Evolutionary conservation across 306 rosid genomes (phyloP), one percentile per base, ranked within the genome.

Genomic region (Cicer bijugum): DNA sequence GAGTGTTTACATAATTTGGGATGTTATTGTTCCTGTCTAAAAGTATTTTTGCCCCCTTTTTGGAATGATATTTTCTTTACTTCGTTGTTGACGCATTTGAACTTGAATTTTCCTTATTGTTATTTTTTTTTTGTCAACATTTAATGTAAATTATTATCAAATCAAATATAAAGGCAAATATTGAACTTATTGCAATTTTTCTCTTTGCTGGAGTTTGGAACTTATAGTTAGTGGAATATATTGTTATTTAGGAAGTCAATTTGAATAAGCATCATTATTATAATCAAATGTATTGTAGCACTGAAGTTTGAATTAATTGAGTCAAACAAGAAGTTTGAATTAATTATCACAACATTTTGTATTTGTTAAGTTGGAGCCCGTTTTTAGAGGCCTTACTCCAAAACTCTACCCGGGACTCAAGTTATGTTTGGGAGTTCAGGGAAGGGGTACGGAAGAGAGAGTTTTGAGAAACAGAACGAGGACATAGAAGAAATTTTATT

Each of bases 81-180:
- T 44, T 44, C 38, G 38, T 17, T 50, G 65, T 37, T 35, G 60
- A 72, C 68, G 9, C 59, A 23, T 59, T 59, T 40, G 16, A 60
- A 17, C 58, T 11, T 23, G 42, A 19, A 15, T 47, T 80, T 16
- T 68, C 46, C 39, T 10, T 67, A n/a, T 12, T 33, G 12, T 64
- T 72, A 33, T 19, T 71, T 55, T 40, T 55, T 40, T 61, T 74
- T 62, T 72, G 56, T 69, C 39, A 63, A 39, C 70, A 60, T 14
- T 74, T 71, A 42, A 61, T 69, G 68, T 83, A 83, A 46, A 63
- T 69, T 78, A 48, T 28, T 6, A 20, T 28, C 55, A 56, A 52
- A 61, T 60, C 55, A 56, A 52, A 61, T 60, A 40, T 61, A 40
- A 60, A 60, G 80, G 67, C 58, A 39, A 14, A 57, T 62, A 8